These are phyloP conservation scores for Tetracentron sinense DNA, from an alignment of 164 flowering plant genomes.

Conservation along the genomic window DNA sequence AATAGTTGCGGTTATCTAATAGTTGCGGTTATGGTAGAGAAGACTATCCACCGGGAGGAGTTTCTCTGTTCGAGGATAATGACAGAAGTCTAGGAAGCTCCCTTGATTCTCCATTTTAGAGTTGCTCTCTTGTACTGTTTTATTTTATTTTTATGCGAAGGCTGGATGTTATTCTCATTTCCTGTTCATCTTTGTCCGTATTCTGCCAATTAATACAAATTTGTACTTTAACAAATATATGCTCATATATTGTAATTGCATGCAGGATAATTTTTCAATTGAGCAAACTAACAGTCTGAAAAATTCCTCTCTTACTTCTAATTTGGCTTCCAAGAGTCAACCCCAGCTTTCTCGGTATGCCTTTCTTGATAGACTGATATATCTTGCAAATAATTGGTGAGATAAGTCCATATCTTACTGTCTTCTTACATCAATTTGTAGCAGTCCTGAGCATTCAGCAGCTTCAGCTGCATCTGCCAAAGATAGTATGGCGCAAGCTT, in stretches of 20 bases:
- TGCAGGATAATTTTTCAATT: constrained; percentile 38
- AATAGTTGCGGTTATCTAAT: too few species aligned
- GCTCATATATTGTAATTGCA: background rate
- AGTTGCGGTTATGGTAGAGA: too few species aligned
- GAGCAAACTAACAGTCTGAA: constrained; percentile 26
- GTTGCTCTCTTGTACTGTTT: too few species aligned
- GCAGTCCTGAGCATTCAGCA: constrained; percentile 25
- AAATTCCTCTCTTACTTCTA: constrained; percentile 28
- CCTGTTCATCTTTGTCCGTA: too few species aligned
- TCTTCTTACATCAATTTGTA: constrained; percentile 9
- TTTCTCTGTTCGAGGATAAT: too few species aligned
- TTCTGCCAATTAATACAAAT: too few species aligned
- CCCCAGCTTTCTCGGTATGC: constrained; percentile 37
- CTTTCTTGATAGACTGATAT: constrained; percentile 1
- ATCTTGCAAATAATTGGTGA: background rate
- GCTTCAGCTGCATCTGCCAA: constrained; percentile 26
- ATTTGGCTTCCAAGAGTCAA: constrained; percentile 31
- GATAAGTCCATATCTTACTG: background rate
- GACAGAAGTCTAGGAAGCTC: too few species aligned
- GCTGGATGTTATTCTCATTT: too few species aligned
- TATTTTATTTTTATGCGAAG: too few species aligned
- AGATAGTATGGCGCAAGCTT: constrained; percentile 26
- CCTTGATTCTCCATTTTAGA: too few species aligned
- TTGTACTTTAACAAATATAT: background rate
- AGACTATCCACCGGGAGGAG: too few species aligned